Percentiles rank a stretch among this genome's conserved stretches.
phyloP scores from a whole-genome alignment of 192 early-diverging fungal genomes.

The Jimgerdemannia flammicorona region DNA sequence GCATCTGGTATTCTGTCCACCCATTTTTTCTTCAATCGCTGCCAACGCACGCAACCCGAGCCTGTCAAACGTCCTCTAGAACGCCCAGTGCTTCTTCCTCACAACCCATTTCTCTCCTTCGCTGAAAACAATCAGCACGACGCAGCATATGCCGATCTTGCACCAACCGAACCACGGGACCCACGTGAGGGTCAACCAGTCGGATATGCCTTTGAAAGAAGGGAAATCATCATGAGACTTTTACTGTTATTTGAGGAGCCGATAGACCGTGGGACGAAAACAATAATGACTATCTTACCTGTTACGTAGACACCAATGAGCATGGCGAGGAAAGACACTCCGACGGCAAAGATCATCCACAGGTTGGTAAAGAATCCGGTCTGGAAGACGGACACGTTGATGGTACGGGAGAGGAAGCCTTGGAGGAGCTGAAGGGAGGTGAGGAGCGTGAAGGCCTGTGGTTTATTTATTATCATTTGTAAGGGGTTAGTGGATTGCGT shows the following conservation, averaged over 20 bases:
- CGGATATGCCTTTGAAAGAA: constrained; percentile 9
- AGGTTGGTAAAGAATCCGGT: constrained; percentile 72
- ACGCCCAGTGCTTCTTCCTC: constrained; percentile 19
- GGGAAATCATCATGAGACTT: too few species aligned
- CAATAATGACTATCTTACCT: constrained; percentile 31
- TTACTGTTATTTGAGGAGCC: background rate
- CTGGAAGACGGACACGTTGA: constrained; percentile 68
- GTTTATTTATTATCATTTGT: constrained; percentile 23
- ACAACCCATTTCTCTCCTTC: constrained; percentile 57
- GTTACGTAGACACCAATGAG: constrained; percentile 82
- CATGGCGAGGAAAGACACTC: constrained; percentile 65
- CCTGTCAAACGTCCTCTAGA: background rate
- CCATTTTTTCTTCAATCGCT: background rate
- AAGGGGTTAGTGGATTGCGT: background rate
- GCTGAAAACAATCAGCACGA: constrained; percentile 51
- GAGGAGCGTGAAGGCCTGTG: constrained; percentile 71
- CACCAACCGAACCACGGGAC: constrained; percentile 60
- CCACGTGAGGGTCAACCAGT: constrained; percentile 54
- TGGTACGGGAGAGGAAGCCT: constrained; percentile 76
- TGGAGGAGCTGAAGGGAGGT: constrained; percentile 88
- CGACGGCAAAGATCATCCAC: constrained; percentile 77
- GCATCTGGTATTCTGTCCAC: too few species aligned
- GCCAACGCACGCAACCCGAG: too few species aligned
- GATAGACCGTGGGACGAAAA: constrained; percentile 6
- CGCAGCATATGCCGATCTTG: constrained; percentile 53